Evolutionary conservation across 2,329 filamentous ascomycete species (phyloP).

Genomic region (Clonostachys byssicola): DNA sequence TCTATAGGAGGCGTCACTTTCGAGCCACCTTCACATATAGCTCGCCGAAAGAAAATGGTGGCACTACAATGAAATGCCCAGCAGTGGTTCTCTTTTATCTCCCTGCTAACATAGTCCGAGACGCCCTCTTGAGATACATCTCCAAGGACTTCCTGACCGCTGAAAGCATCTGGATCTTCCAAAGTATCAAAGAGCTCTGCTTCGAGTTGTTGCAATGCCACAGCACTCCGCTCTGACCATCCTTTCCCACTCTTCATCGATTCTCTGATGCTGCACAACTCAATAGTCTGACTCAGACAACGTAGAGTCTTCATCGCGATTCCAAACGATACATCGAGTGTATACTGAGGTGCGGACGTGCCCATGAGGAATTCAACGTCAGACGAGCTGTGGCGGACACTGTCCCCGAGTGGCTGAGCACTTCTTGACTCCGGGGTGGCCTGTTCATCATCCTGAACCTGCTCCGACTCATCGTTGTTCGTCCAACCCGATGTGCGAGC

Average conservation of each 20-base stretch:
- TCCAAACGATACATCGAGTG: neutral
- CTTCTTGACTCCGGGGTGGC: neutral
- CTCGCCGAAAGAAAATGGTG: neutral
- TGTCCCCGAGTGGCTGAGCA: no score
- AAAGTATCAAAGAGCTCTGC: neutral
- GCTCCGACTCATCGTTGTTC: neutral
- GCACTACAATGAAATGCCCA: constrained; percentile 1
- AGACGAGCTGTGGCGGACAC: neutral
- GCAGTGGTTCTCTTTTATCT: constrained; percentile 1
- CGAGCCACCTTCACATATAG: neutral
- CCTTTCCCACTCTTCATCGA: neutral
- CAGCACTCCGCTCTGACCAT: neutral
- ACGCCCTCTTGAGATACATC: neutral
- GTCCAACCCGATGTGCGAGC: neutral
- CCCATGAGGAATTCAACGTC: neutral
- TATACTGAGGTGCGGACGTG: neutral
- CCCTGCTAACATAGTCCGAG: neutral
- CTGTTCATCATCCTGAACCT: neutral
- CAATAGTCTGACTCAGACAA: neutral
- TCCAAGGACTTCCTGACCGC: no score
- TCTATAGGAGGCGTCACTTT: neutral
- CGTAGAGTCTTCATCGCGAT: neutral
- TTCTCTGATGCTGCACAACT: neutral
- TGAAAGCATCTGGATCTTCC: neutral
- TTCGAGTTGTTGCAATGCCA: neutral